These are phyloP conservation scores for Kitagawia praeruptora DNA, from an alignment of 129 eudicot genomes.

Conservation along the genomic window DNA sequence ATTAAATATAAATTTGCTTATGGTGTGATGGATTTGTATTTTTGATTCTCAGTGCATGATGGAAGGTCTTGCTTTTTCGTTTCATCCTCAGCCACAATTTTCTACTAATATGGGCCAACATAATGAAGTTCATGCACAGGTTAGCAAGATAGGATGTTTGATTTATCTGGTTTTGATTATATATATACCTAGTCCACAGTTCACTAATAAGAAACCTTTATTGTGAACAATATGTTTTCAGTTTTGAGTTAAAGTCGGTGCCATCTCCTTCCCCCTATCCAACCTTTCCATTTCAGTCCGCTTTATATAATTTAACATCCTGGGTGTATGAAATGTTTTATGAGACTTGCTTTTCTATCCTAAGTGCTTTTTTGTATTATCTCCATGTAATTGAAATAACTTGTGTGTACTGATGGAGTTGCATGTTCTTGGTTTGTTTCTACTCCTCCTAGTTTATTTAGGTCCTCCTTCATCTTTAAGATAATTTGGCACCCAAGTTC, in stretches of 20 bases:
- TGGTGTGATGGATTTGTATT: neutral
- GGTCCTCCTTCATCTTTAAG: neutral
- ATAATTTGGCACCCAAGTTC: constrained; percentile 2
- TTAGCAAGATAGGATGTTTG: neutral
- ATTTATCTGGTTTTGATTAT: neutral
- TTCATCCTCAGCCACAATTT: constrained; percentile 10
- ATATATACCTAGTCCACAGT: neutral
- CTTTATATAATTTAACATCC: neutral
- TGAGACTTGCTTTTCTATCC: neutral
- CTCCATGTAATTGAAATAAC: neutral
- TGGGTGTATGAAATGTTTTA: neutral
- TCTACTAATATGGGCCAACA: constrained; percentile 10
- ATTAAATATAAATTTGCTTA: neutral
- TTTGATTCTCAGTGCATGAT: constrained; percentile 6
- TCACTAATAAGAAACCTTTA: neutral
- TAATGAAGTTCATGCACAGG: constrained; percentile 11
- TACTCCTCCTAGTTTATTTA: neutral
- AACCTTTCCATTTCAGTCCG: neutral
- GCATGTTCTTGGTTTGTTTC: neutral
- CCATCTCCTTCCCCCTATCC: neutral
- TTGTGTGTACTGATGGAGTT: neutral
- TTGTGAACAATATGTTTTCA: neutral
- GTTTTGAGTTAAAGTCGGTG: neutral
- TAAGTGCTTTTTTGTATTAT: neutral
- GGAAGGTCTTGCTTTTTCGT: constrained; percentile 13